Conservation (phyloP, 805 yeast genomes). For the Kodamaea laetipori region DNA sequence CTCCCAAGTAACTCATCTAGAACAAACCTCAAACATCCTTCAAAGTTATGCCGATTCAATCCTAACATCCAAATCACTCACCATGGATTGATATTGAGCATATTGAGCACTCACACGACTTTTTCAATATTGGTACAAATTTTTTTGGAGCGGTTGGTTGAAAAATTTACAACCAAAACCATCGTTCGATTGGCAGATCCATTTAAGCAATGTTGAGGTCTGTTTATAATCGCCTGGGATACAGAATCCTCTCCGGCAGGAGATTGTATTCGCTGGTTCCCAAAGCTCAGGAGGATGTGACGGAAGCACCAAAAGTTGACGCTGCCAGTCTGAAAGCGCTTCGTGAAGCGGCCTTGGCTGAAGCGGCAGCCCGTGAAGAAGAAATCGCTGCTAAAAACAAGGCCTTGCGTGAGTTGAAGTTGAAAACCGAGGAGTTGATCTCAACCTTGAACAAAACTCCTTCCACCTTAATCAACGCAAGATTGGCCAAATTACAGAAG, state of each 20-base stretch:
- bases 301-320: constrained; percentile 9
- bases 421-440: constrained; percentile 29
- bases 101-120: no score
- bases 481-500: constrained; percentile 33
- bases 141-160: constrained; percentile 1
- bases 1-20: background rate
- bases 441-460: constrained; percentile 38
- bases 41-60: background rate
- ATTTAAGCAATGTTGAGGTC: constrained; percentile 2
- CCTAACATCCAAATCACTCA: no score
- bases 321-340: constrained; percentile 28
- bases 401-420: constrained; percentile 35
- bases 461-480: constrained; percentile 27
- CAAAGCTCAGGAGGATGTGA: background rate
- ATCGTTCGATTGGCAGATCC: no score
- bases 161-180: constrained; percentile 1
- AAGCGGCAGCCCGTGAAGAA: constrained; percentile 46
- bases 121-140: no score
- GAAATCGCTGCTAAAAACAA: constrained; percentile 39
- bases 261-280: constrained; percentile 9
- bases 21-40: background rate
- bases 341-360: constrained; percentile 45
- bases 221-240: background rate
- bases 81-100: no score
- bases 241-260: background rate